Evolutionary conservation across 73 alveolate species (phyloP).

Genomic region (Paramecium octaurelia): DNA sequence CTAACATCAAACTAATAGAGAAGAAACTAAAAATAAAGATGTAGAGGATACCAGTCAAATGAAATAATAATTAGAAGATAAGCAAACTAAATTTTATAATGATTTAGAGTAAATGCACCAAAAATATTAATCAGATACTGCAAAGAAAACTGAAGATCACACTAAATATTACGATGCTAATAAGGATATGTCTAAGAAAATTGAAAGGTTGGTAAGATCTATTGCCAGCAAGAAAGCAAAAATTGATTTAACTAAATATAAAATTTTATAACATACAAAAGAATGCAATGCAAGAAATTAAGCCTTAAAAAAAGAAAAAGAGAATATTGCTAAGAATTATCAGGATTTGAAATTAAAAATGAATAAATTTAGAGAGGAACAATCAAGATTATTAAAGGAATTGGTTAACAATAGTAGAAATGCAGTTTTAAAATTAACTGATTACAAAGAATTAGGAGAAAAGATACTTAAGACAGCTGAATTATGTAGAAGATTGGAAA

Average conservation of each 20-base stretch:
- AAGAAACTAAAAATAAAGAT: conserved; percentile 81
- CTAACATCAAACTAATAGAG: conserved; percentile 85
- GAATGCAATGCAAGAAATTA: conserved; percentile 96
- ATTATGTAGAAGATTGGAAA: conserved; percentile 95
- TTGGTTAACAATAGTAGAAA: conserved; percentile 89
- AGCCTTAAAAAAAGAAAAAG: conserved; percentile 89
- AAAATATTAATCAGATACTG: conserved; percentile 86
- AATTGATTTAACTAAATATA: conserved; percentile 83
- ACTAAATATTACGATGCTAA: conserved; percentile 75
- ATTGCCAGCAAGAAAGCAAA: conserved; percentile 80
- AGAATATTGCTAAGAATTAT: conserved; percentile 87
- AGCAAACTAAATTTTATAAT: conserved; percentile 72
- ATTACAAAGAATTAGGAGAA: conserved; percentile 90
- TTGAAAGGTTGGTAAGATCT: conserved; percentile 78
- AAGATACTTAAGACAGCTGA: conserved; percentile 96
- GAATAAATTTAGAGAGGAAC: conserved; percentile 94
- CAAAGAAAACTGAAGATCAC: conserved; percentile 85
- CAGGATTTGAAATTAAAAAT: conserved; percentile 92
- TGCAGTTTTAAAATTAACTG: conserved; percentile 90
- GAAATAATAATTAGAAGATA: conserved; percentile 80
- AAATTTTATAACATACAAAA: conserved; percentile 85
- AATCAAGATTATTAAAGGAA: conserved; percentile 88
- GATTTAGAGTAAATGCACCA: conserved; percentile 79
- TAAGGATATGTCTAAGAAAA: conserved; percentile 78
- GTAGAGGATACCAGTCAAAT: conserved; percentile 76